These are phyloP conservation scores for Debaryomyces maramus DNA, from an alignment of 805 yeast species.

Conservation along the genomic window DNA sequence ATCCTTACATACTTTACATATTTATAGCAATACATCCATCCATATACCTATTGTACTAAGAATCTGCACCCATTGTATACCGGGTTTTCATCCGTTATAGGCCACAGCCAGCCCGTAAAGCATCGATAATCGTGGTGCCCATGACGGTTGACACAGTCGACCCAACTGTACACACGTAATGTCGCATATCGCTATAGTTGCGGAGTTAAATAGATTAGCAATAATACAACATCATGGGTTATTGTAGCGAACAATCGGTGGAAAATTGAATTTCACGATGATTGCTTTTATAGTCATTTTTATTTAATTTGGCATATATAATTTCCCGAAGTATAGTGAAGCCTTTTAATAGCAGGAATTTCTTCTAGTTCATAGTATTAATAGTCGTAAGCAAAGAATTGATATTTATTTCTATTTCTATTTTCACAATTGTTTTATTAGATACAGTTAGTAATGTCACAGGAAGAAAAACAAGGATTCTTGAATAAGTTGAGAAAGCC, in stretches of 20 bases:
- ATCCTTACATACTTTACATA: too few relatives aligned
- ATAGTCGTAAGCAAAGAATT: too few relatives aligned
- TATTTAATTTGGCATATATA: neutral
- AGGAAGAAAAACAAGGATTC: conserved; percentile 17
- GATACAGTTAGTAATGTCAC: conserved; percentile 11
- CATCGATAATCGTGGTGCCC: conserved; percentile 1
- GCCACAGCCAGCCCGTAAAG: too few relatives aligned
- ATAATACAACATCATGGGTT: neutral
- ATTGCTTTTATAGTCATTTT: neutral
- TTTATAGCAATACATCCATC: too few relatives aligned
- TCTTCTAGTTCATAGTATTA: too few relatives aligned
- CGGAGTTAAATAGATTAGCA: conserved; percentile 1
- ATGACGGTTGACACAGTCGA: neutral
- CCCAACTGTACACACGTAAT: neutral
- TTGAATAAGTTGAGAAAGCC: conserved; percentile 24
- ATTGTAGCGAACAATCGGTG: neutral
- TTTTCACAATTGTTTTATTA: neutral
- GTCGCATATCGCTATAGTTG: conserved; percentile 1
- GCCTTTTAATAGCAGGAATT: too few relatives aligned
- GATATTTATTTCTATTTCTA: too few relatives aligned
- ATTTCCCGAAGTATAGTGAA: too few relatives aligned
- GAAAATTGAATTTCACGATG: neutral
- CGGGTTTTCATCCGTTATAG: too few relatives aligned
- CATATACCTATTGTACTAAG: too few relatives aligned
- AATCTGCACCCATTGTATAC: too few relatives aligned